Percentiles rank a stretch among this genome's conserved stretches.
Evolutionary conservation across 306 rosid genomes (phyloP).

Genomic region (Oemleria cerasiformis): DNA sequence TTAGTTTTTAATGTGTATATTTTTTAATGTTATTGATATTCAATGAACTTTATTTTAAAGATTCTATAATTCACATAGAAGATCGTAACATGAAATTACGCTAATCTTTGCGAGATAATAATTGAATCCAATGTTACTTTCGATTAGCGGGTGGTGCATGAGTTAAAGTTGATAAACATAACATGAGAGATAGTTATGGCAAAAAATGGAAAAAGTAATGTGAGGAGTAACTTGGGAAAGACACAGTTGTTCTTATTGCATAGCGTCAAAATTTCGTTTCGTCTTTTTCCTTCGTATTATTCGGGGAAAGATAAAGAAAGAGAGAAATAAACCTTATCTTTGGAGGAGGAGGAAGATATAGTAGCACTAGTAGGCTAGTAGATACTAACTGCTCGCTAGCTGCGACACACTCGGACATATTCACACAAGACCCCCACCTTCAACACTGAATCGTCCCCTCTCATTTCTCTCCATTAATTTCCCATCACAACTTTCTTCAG

Average conservation of each 20-base stretch:
- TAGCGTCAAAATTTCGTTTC: slow-evolving; percentile 33
- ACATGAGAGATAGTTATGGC: not conserved
- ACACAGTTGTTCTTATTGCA: not conserved
- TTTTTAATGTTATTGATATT: too few species aligned
- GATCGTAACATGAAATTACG: too few species aligned
- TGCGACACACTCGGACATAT: not conserved
- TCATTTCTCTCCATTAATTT: not conserved
- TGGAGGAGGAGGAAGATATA: slow-evolving; percentile 16
- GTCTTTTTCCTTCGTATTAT: slow-evolving; percentile 39
- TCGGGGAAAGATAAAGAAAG: slow-evolving; percentile 27
- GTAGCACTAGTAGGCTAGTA: not conserved
- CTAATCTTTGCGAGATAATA: too few species aligned
- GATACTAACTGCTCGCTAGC: not conserved
- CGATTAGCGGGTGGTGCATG: too few species aligned
- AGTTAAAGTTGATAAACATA: too few species aligned
- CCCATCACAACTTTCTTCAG: not conserved
- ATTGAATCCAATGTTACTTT: too few species aligned
- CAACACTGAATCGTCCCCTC: not conserved
- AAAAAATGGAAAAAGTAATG: not conserved
- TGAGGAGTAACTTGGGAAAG: slow-evolving; percentile 1
- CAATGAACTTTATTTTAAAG: too few species aligned
- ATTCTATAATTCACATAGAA: too few species aligned
- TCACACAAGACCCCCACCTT: too few species aligned
- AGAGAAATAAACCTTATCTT: slow-evolving; percentile 32
- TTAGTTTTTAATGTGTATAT: too few species aligned